phyloP scores from a whole-genome alignment of 768 basidiomycete species.

The Coprinellus aureogranulatus region DNA sequence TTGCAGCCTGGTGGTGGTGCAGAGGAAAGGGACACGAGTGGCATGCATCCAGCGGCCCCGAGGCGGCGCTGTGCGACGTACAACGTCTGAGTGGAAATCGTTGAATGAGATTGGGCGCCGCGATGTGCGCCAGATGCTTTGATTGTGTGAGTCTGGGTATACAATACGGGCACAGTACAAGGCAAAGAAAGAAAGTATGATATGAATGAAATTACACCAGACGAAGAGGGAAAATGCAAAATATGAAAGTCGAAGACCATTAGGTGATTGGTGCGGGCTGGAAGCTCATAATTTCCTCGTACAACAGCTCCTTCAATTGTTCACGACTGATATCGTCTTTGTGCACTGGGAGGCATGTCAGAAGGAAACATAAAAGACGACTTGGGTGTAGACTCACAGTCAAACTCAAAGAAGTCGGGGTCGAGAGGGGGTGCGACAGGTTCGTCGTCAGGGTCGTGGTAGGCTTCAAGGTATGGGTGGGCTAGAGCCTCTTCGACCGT shows the following conservation, averaged over 20 bases:
- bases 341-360: slow-evolving; percentile 55
- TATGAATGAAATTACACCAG: background rate
- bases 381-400: slow-evolving; percentile 52
- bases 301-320: slow-evolving; percentile 90
- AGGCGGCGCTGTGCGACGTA: too few relatives aligned
- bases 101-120: too few relatives aligned
- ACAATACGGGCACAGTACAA: too few relatives aligned
- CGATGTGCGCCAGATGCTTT: too few relatives aligned
- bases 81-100: too few relatives aligned
- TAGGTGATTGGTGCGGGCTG: slow-evolving; percentile 53
- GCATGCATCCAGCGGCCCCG: too few relatives aligned
- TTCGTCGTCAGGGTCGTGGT: slow-evolving; percentile 98
- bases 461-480: slow-evolving; percentile 94
- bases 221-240: background rate
- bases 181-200: too few relatives aligned
- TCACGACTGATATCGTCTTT: slow-evolving; percentile 96
- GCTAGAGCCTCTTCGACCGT: slow-evolving; percentile 91
- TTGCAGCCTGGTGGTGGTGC: too few relatives aligned
- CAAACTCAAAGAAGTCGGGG: slow-evolving; percentile 96
- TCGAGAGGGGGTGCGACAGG: slow-evolving; percentile 94
- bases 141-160: too few relatives aligned
- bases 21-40: too few relatives aligned
- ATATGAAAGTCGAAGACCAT: slow-evolving; percentile 3
- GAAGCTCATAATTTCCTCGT: slow-evolving; percentile 94
- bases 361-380: background rate